phyloP scores from a whole-genome alignment of 2,329 filamentous ascomycete genomes.

The Fusarium robinianum region DNA sequence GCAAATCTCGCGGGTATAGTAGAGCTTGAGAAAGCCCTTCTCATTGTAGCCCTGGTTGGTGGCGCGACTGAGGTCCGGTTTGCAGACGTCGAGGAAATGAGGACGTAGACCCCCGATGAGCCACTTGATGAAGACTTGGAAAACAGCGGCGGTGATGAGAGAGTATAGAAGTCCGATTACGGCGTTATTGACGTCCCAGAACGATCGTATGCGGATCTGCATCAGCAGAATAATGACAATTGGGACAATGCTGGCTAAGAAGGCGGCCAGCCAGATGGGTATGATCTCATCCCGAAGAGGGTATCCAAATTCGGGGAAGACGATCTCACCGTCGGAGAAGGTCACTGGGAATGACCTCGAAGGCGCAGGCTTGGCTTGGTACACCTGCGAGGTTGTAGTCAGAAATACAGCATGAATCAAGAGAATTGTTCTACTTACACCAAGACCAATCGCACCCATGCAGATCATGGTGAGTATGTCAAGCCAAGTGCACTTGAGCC shows the following conservation, averaged over 20 bases:
- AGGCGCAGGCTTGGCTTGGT: conserved; percentile 66
- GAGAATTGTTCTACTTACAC: conserved; percentile 51
- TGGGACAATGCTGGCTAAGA: conserved; percentile 67
- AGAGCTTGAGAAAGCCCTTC: conserved; percentile 61
- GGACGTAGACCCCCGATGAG: conserved; percentile 75
- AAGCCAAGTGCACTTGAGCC: conserved; percentile 69
- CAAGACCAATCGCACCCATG: conserved; percentile 69
- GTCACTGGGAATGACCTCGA: conserved; percentile 71
- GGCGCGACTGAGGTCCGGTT: conserved; percentile 50
- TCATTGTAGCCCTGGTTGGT: conserved; percentile 47
- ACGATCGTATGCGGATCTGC: conserved; percentile 69
- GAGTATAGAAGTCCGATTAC: conserved; percentile 71
- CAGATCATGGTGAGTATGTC: conserved; percentile 69
- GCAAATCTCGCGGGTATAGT: conserved; percentile 72
- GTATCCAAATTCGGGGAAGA: conserved; percentile 73
- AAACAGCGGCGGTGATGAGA: conserved; percentile 71
- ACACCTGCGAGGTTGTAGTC: conserved; percentile 50
- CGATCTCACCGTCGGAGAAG: conserved; percentile 68
- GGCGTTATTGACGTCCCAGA: conserved; percentile 74
- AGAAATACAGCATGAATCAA: background rate
- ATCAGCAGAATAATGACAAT: conserved; percentile 66
- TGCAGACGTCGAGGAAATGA: conserved; percentile 72
- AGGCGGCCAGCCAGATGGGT: conserved; percentile 71
- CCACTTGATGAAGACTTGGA: conserved; percentile 78
- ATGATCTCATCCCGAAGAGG: conserved; percentile 71